phyloP scores from a whole-genome alignment of 2,329 filamentous ascomycete species.

The Aureobasidium melanogenum region DNA sequence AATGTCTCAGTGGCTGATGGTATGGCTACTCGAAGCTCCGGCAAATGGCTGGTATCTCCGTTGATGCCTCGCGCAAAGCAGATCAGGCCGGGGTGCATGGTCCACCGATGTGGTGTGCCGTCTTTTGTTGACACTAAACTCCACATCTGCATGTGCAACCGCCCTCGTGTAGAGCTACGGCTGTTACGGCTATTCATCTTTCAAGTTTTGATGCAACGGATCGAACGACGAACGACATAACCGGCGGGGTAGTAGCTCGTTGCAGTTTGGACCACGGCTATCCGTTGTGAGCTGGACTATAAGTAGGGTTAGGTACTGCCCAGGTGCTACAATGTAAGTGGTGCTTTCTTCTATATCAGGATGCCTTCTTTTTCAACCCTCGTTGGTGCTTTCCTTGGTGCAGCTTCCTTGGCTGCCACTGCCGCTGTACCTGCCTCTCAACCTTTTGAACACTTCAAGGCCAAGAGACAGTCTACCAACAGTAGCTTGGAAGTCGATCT shows the following conservation, averaged over 20 bases:
- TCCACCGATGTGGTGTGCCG: not conserved
- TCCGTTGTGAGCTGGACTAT: not conserved
- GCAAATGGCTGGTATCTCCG: not conserved
- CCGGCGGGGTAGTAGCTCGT: constrained; percentile 1
- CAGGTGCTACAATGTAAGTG: not conserved
- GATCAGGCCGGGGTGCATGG: not conserved
- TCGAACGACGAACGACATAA: not conserved
- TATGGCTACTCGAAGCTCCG: not conserved
- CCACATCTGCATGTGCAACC: not conserved
- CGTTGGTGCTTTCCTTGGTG: not conserved
- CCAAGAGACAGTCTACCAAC: constrained; percentile 5
- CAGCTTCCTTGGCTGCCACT: not conserved
- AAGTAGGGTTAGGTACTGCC: not conserved
- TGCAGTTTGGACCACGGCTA: not conserved
- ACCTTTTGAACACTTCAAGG: constrained; percentile 9
- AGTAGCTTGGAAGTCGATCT: constrained; percentile 7
- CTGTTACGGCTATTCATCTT: not conserved
- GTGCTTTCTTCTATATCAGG: not conserved
- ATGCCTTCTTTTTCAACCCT: not conserved
- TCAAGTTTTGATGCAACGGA: not conserved
- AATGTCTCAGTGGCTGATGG: constrained; percentile 1
- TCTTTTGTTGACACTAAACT: not conserved
- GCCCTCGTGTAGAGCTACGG: not conserved
- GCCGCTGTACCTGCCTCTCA: not conserved
- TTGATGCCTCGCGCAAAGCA: not conserved